Percentiles rank a stretch among this genome's conserved stretches.
phyloP scores from a whole-genome alignment of 2,329 filamentous ascomycete genomes.

The Aciculosporium take region DNA sequence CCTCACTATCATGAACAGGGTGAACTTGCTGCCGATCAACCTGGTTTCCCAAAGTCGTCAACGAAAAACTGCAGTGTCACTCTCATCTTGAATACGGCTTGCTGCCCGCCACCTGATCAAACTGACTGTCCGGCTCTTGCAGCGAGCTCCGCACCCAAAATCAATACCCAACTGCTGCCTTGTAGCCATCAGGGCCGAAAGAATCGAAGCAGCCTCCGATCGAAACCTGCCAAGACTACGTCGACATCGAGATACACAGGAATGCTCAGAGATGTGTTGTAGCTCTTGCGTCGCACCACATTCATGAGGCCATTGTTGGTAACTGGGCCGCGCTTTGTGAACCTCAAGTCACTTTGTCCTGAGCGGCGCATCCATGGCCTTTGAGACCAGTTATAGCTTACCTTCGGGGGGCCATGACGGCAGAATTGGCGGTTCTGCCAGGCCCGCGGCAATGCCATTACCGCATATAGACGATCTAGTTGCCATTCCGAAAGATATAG shows the following conservation, averaged over 20 bases:
- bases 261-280: neutral
- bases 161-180: neutral
- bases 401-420: constrained; percentile 15
- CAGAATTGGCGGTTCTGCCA: constrained; percentile 14
- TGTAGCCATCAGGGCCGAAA: neutral
- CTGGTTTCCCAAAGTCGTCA: neutral
- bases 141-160: neutral
- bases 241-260: neutral
- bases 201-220: neutral
- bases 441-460: constrained; percentile 21
- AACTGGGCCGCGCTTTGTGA: constrained; percentile 3
- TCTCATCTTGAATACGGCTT: neutral
- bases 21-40: neutral
- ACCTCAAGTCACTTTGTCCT: constrained; percentile 1
- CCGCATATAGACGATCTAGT: constrained; percentile 41
- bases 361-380: constrained; percentile 14
- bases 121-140: neutral
- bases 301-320: constrained; percentile 2
- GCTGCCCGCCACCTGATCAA: neutral
- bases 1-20: neutral
- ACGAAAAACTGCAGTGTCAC: constrained; percentile 1
- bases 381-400: constrained; percentile 17
- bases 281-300: neutral
- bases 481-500: constrained; percentile 30
- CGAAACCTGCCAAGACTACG: neutral